phyloP scores from a whole-genome alignment of 2,329 filamentous ascomycete genomes.

The Berkeleyomyces rouxiae region DNA sequence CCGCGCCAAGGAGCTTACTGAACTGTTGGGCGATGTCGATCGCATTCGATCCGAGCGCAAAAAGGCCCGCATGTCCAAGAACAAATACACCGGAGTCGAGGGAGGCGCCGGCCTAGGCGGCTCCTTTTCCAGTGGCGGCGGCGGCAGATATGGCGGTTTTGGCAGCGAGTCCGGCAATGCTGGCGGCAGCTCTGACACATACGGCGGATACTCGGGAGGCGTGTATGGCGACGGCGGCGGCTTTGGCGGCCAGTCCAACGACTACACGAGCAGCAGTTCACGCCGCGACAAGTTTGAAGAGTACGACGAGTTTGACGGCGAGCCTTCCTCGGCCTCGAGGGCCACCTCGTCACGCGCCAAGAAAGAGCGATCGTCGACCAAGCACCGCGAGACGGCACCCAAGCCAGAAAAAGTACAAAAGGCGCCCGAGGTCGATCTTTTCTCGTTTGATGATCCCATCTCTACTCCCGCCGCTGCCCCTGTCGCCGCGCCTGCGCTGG shows the following conservation, averaged over 20 bases:
- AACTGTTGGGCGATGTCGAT: slow-evolving; percentile 85
- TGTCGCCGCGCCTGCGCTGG: slow-evolving; percentile 23
- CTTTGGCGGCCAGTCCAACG: slow-evolving; percentile 62
- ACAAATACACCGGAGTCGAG: slow-evolving; percentile 91
- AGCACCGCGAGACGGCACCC: slow-evolving; percentile 40
- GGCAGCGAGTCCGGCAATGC: slow-evolving; percentile 69
- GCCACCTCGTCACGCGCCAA: slow-evolving; percentile 17
- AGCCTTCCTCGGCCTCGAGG: slow-evolving; percentile 30
- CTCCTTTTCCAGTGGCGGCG: slow-evolving; percentile 33
- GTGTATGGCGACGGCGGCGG: slow-evolving; percentile 95
- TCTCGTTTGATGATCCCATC: slow-evolving; percentile 69
- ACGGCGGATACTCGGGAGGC: slow-evolving; percentile 45
- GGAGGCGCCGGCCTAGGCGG: slow-evolving; percentile 46
- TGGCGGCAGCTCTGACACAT: slow-evolving; percentile 34
- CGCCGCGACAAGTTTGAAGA: slow-evolving; percentile 75
- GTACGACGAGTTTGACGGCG: slow-evolving; percentile 89
- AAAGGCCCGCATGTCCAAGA: slow-evolving; percentile 77
- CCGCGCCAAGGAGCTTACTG: slow-evolving; percentile 84
- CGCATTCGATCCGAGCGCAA: slow-evolving; percentile 68
- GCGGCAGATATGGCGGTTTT: slow-evolving; percentile 69
- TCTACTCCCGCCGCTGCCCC: slow-evolving; percentile 26
- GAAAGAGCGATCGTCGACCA: slow-evolving; percentile 20
- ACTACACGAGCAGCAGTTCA: slow-evolving; percentile 47
- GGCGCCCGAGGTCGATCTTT: slow-evolving; percentile 78
- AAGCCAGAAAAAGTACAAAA: slow-evolving; percentile 43